A percentile compares a stretch with the other conserved stretches of the same genome.
Evolutionary conservation across 2,329 filamentous ascomycete species (phyloP).

Genomic region (Fusarium beomiforme): DNA sequence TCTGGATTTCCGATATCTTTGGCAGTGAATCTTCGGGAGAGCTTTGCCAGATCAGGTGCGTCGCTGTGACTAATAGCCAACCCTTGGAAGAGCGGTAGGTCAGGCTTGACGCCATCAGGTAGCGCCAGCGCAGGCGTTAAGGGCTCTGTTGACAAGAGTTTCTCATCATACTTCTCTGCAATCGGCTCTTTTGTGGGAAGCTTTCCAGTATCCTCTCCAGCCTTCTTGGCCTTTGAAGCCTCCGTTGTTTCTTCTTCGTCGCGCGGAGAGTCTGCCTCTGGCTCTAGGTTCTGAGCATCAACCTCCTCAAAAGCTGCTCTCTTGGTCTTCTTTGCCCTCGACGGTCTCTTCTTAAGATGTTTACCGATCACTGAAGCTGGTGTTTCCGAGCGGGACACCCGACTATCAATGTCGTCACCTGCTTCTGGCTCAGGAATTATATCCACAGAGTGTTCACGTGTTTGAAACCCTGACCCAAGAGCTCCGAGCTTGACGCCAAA

Average conservation of each 20-base stretch:
- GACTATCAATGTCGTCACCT: conserved; percentile 54
- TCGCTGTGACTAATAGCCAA: conserved; percentile 58
- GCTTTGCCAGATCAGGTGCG: conserved; percentile 58
- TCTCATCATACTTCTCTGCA: conserved; percentile 57
- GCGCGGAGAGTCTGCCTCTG: conserved; percentile 56
- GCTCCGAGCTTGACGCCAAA: conserved; percentile 71
- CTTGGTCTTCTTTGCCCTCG: conserved; percentile 78
- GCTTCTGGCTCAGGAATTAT: conserved; percentile 58
- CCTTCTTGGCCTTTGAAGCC: conserved; percentile 21
- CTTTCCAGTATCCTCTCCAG: conserved; percentile 20
- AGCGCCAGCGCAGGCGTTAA: conserved; percentile 56
- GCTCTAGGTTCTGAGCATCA: conserved; percentile 67
- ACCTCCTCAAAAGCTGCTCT: conserved; percentile 78
- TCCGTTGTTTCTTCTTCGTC: conserved; percentile 50
- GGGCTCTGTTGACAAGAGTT: conserved; percentile 60
- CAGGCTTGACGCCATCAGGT: conserved; percentile 56
- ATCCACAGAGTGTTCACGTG: conserved; percentile 61
- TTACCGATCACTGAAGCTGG: conserved; percentile 56
- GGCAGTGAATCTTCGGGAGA: conserved; percentile 58
- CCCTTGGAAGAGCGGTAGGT: conserved; percentile 56
- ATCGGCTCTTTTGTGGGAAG: conserved; percentile 44
- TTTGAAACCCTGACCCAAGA: conserved; percentile 60
- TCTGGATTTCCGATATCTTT: conserved; percentile 60
- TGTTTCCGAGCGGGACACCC: conserved; percentile 58
- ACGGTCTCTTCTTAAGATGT: conserved; percentile 63